Conservation (phyloP, 306 rosid species). For the Cicer pinnatifidum region DNA sequence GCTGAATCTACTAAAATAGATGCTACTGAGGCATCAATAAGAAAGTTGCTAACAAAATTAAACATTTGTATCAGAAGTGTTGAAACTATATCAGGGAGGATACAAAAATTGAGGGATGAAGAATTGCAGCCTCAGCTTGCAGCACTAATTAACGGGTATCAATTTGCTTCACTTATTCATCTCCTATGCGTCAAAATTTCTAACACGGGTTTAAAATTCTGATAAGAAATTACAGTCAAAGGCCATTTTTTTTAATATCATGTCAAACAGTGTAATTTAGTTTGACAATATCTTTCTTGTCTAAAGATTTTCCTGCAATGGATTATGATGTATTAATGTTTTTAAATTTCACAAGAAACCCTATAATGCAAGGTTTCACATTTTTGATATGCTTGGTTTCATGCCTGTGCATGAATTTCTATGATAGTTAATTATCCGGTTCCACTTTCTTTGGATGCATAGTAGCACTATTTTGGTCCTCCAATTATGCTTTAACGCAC, state of each 20-base stretch:
- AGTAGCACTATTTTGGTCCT: constrained; percentile 17
- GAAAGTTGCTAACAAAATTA: constrained; percentile 76
- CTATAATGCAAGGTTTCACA: constrained; percentile 26
- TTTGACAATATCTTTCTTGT: constrained; percentile 8
- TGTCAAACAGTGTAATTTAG: constrained; percentile 12
- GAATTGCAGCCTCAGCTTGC: constrained; percentile 91
- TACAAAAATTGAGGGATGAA: constrained; percentile 85
- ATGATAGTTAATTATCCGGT: constrained; percentile 10
- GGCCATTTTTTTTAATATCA: neutral
- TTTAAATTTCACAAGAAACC: constrained; percentile 24
- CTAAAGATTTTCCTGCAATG: constrained; percentile 23
- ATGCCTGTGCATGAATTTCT: neutral
- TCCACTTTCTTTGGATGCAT: neutral
- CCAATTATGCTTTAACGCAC: constrained; percentile 27
- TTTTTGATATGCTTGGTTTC: constrained; percentile 27
- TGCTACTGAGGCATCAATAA: constrained; percentile 75
- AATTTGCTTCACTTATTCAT: constrained; percentile 47
- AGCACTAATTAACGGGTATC: constrained; percentile 85
- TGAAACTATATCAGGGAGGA: constrained; percentile 75
- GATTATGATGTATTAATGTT: constrained; percentile 15
- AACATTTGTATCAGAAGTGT: constrained; percentile 79
- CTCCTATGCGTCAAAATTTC: constrained; percentile 23
- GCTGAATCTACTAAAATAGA: constrained; percentile 89
- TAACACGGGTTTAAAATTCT: neutral
- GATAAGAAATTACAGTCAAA: constrained; percentile 10